These are phyloP conservation scores for Dissophora globulifera DNA, from an alignment of 192 early-diverging fungal species.

Conservation along the genomic window DNA sequence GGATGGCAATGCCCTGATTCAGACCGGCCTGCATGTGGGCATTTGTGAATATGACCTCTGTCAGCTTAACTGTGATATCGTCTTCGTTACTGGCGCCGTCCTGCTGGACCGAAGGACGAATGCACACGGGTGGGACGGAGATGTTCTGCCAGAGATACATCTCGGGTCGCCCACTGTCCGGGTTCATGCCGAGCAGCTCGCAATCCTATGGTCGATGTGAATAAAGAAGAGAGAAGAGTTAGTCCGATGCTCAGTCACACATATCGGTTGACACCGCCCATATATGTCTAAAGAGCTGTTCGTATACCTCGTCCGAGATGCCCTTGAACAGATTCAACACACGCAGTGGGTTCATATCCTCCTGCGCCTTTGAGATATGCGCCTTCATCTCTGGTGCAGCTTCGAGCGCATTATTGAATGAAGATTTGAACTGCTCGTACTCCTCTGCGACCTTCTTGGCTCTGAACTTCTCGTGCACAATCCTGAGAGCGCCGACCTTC, in stretches of 20 bases:
- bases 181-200: slow-evolving; percentile 93
- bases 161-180: slow-evolving; percentile 87
- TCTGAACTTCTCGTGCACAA: slow-evolving; percentile 94
- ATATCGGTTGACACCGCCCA: no score
- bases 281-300: neutral
- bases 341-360: slow-evolving; percentile 93
- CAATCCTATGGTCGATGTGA: slow-evolving; percentile 90
- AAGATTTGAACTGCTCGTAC: slow-evolving; percentile 71
- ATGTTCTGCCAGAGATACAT: slow-evolving; percentile 94
- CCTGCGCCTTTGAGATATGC: slow-evolving; percentile 86
- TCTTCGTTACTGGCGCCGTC: slow-evolving; percentile 97
- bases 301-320: slow-evolving; percentile 81
- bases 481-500: slow-evolving; percentile 94
- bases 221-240: neutral
- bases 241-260: neutral
- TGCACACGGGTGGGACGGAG: slow-evolving; percentile 95
- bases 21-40: slow-evolving; percentile 75
- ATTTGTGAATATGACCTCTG: slow-evolving; percentile 94
- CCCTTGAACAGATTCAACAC: slow-evolving; percentile 88
- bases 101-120: slow-evolving; percentile 94
- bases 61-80: slow-evolving; percentile 94
- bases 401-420: slow-evolving; percentile 79
- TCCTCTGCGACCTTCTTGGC: slow-evolving; percentile 83
- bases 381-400: slow-evolving; percentile 79
- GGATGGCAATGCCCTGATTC: slow-evolving; percentile 70